Evolutionary conservation across 2,329 filamentous ascomycete genomes (phyloP).

Genomic region (Penicillium paneum): DNA sequence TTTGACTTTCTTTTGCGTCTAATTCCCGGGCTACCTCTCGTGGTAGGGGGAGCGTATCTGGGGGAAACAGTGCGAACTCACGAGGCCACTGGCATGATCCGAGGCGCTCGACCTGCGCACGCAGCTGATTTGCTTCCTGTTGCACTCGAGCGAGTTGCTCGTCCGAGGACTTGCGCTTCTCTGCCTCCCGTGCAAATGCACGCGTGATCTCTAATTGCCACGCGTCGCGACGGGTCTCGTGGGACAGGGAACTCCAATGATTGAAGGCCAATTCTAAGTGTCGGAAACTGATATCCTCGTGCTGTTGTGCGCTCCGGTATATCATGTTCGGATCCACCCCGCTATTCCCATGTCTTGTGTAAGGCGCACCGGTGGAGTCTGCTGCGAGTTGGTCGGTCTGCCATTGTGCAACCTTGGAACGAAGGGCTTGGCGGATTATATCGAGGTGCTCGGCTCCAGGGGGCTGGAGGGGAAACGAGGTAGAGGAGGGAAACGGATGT

Average conservation of each 20-base stretch:
- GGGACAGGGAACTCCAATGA: conserved; percentile 68
- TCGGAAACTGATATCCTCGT: conserved; percentile 67
- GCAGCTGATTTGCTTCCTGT: conserved; percentile 50
- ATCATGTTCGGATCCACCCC: conserved; percentile 37
- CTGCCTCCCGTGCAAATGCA: conserved; percentile 46
- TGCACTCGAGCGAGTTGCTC: conserved; percentile 45
- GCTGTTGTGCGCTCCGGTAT: conserved; percentile 51
- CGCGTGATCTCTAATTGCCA: conserved; percentile 50
- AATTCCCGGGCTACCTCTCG: conserved; percentile 40
- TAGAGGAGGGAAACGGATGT: conserved; percentile 71
- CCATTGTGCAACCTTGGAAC: conserved; percentile 65
- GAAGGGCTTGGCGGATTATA: conserved; percentile 65
- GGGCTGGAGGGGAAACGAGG: conserved; percentile 77
- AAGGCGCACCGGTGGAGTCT: conserved; percentile 25
- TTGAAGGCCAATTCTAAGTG: conserved; percentile 75
- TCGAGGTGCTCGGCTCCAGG: conserved; percentile 72
- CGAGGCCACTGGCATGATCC: conserved; percentile 49
- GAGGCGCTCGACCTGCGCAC: conserved; percentile 46
- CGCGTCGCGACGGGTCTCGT: conserved; percentile 49
- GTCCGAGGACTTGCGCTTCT: conserved; percentile 44
- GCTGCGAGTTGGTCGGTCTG: conserved; percentile 47
- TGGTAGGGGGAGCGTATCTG: conserved; percentile 43
- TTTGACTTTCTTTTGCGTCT: conserved; percentile 34
- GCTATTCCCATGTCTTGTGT: conserved; percentile 38
- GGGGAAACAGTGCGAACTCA: conserved; percentile 49